Percentiles rank a stretch among this genome's conserved stretches.
These are phyloP conservation scores for Trichosporon ovoides DNA, from an alignment of 1,284 basidiomycete genomes.

Conservation along the genomic window DNA sequence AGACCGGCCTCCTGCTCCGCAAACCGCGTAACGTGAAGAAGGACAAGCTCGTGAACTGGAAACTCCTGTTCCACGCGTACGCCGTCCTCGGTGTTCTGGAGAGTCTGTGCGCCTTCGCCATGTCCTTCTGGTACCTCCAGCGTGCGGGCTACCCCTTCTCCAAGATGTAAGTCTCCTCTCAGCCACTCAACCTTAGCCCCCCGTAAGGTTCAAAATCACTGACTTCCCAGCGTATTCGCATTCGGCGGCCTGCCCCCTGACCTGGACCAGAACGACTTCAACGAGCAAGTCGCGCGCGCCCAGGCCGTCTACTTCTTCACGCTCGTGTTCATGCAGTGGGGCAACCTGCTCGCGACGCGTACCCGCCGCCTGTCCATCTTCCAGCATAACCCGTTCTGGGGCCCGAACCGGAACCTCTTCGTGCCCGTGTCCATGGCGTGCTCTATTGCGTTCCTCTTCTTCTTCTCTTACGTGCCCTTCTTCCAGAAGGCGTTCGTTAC, in stretches of 20 bases:
- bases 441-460: constrained; percentile 53
- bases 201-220: too few relatives aligned
- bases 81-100: constrained; percentile 59
- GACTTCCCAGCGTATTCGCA: constrained; percentile 45
- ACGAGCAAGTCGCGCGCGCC: constrained; percentile 51
- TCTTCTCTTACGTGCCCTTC: constrained; percentile 57
- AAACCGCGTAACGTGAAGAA: constrained; percentile 60
- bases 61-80: constrained; percentile 62
- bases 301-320: constrained; percentile 58
- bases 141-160: constrained; percentile 57
- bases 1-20: constrained; percentile 55
- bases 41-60: constrained; percentile 52
- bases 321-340: constrained; percentile 65
- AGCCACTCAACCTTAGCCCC: too few relatives aligned
- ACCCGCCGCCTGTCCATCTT: constrained; percentile 55
- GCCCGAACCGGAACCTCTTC: constrained; percentile 46
- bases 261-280: constrained; percentile 39
- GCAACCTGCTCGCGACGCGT: constrained; percentile 55
- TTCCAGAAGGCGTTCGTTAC: constrained; percentile 59
- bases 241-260: constrained; percentile 52
- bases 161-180: constrained; percentile 47
- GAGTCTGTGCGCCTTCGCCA: constrained; percentile 53
- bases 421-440: constrained; percentile 54
- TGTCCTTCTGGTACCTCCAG: constrained; percentile 53
- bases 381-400: constrained; percentile 50